Evolutionary conservation across 768 basidiomycete species (phyloP).

Genomic region (Russula abietina): DNA sequence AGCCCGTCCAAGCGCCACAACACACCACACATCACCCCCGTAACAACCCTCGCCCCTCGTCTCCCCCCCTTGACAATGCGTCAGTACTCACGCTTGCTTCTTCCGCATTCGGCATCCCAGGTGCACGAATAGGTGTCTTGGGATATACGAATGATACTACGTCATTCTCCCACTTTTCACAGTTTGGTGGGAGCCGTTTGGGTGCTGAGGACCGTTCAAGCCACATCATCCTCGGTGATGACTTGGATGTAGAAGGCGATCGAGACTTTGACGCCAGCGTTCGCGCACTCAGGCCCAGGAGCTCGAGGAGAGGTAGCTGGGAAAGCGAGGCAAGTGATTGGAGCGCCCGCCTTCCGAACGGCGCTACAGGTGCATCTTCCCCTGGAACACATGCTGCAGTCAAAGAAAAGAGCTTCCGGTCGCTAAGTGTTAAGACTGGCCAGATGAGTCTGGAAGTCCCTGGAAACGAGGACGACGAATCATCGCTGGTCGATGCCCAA

Average conservation of each 20-base stretch:
- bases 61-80: constrained; percentile 87
- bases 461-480: constrained; percentile 30
- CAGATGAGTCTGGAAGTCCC: constrained; percentile 41
- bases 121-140: constrained; percentile 41
- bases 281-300: constrained; percentile 79
- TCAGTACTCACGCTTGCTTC: constrained; percentile 90
- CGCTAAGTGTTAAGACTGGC: constrained; percentile 22
- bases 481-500: constrained; percentile 1
- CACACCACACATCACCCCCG: constrained; percentile 92
- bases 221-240: constrained; percentile 54
- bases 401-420: constrained; percentile 18
- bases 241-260: constrained; percentile 29
- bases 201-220: constrained; percentile 53
- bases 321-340: constrained; percentile 85
- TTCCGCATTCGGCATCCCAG: constrained; percentile 78
- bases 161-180: constrained; percentile 66
- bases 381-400: constrained; percentile 6
- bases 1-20: constrained; percentile 69
- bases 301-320: constrained; percentile 85
- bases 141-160: constrained; percentile 36
- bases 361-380: constrained; percentile 35
- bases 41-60: constrained; percentile 91
- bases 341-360: constrained; percentile 63
- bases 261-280: constrained; percentile 84
- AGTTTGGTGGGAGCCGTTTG: constrained; percentile 30